Evolutionary conservation across 2,329 filamentous ascomycete species (phyloP).

Genomic region (Xenoacremonium recifei): DNA sequence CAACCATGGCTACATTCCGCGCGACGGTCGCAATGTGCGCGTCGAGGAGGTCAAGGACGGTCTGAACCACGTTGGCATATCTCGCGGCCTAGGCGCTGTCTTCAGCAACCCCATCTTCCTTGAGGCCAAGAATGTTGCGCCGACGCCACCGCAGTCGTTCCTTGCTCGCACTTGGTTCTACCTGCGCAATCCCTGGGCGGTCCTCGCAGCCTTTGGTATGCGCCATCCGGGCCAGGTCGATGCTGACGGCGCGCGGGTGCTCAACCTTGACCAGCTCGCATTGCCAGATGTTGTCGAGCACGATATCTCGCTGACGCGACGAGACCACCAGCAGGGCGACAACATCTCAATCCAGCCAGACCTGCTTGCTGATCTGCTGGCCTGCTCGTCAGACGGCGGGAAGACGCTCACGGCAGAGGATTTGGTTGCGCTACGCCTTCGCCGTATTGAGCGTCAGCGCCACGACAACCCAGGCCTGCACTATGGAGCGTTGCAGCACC

Average conservation of each 20-base stretch:
- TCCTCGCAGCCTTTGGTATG: constrained; percentile 18
- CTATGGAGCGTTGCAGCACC: constrained; percentile 15
- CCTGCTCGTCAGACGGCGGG: constrained; percentile 19
- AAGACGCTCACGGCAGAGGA: constrained; percentile 17
- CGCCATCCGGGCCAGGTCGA: constrained; percentile 19
- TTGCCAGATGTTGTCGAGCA: constrained; percentile 20
- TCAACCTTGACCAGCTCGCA: constrained; percentile 20
- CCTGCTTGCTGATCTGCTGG: constrained; percentile 16
- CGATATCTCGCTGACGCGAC: constrained; percentile 22
- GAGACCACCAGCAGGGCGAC: constrained; percentile 19
- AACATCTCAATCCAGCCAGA: constrained; percentile 15
- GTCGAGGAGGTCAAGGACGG: constrained; percentile 15
- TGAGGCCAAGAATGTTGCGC: constrained; percentile 8
- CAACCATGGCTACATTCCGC: constrained; percentile 23
- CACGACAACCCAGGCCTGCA: constrained; percentile 14
- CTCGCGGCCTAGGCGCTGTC: constrained; percentile 16
- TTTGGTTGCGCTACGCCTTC: constrained; percentile 18
- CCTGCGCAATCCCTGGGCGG: constrained; percentile 17
- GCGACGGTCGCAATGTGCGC: constrained; percentile 18
- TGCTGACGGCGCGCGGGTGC: constrained; percentile 11
- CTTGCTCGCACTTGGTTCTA: constrained; percentile 7
- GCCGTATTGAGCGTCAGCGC: constrained; percentile 15
- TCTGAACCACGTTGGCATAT: constrained; percentile 16
- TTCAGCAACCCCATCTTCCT: constrained; percentile 22
- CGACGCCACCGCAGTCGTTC: constrained; percentile 4